A percentile compares a stretch with the other conserved stretches of the same genome.
phyloP scores from a whole-genome alignment of 768 basidiomycete genomes.

The Neoboletus subvelutipes region DNA sequence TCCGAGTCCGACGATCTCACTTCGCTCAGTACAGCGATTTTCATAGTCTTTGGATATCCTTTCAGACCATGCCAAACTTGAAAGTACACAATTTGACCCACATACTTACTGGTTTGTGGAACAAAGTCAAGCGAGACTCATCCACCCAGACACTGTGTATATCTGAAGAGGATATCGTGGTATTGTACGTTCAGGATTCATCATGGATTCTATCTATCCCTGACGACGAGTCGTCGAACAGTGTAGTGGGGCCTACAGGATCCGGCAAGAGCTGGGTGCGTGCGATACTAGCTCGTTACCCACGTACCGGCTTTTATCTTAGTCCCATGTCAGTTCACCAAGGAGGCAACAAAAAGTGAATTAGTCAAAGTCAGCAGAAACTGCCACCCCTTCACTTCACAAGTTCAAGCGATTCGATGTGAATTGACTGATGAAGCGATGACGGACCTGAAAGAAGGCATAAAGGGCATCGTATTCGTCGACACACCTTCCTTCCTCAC shows the following conservation, averaged over 20 bases:
- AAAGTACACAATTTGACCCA: neutral
- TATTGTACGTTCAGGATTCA: constrained; percentile 16
- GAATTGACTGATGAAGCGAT: constrained; percentile 12
- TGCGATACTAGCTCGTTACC: neutral
- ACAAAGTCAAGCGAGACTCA: constrained; percentile 14
- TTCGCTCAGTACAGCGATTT: neutral
- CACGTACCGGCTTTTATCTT: neutral
- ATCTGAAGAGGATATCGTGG: constrained; percentile 17
- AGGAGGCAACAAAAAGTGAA: constrained; percentile 5
- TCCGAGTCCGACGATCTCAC: neutral
- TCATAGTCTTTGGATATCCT: neutral
- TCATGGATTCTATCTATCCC: neutral
- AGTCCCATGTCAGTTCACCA: constrained; percentile 12
- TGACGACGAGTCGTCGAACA: neutral
- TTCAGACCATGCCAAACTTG: neutral
- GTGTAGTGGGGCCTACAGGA: constrained; percentile 20
- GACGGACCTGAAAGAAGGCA: neutral
- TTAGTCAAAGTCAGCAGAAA: neutral
- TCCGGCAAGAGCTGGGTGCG: constrained; percentile 24
- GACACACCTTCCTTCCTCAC: constrained; percentile 25
- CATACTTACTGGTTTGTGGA: constrained; percentile 3
- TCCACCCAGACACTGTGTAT: neutral
- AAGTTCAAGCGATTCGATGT: constrained; percentile 15
- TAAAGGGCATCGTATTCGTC: constrained; percentile 17
- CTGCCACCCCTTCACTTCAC: constrained; percentile 5